phyloP scores from a whole-genome alignment of 345 rosid genomes.

The Eucalyptus cloeziana region DNA sequence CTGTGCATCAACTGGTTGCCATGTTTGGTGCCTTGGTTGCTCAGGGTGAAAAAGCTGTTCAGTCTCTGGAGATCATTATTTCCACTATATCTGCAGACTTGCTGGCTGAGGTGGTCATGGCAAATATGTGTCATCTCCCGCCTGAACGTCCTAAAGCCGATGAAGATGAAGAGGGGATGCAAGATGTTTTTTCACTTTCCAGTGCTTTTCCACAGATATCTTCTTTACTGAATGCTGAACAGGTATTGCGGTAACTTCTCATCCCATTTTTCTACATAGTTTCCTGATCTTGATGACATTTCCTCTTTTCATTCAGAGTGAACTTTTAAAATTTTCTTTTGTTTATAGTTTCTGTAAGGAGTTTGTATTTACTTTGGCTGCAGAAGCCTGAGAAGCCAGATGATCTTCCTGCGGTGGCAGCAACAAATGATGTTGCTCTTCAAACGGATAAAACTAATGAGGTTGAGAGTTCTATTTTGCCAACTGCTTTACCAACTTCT shows the following conservation, averaged over 20 bases:
- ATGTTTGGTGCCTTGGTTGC: conserved; percentile 95
- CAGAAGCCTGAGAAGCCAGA: conserved; percentile 34
- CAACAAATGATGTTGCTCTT: conserved; percentile 6
- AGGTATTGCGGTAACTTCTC: background rate
- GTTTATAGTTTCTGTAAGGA: background rate
- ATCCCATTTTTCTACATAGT: background rate
- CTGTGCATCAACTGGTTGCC: conserved; percentile 87
- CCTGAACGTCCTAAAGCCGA: conserved; percentile 26
- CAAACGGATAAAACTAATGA: conserved; percentile 16
- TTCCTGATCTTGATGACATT: background rate
- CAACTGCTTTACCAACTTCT: conserved; percentile 30
- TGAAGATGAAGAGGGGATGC: conserved; percentile 41
- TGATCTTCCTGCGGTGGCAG: conserved; percentile 14
- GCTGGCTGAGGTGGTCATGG: conserved; percentile 94
- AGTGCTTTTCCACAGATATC: conserved; percentile 70
- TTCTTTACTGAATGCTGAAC: conserved; percentile 25
- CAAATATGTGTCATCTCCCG: conserved; percentile 82
- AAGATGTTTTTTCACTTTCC: conserved; percentile 64
- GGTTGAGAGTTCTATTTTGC: conserved; percentile 29
- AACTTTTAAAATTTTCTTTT: background rate
- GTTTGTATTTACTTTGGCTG: background rate
- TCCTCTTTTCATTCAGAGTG: background rate
- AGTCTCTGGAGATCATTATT: conserved; percentile 81
- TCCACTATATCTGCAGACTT: conserved; percentile 88
- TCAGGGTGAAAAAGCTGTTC: conserved; percentile 90